These are phyloP conservation scores for Ophiostoma ulmi DNA, from an alignment of 2,329 filamentous ascomycete genomes.

Conservation along the genomic window DNA sequence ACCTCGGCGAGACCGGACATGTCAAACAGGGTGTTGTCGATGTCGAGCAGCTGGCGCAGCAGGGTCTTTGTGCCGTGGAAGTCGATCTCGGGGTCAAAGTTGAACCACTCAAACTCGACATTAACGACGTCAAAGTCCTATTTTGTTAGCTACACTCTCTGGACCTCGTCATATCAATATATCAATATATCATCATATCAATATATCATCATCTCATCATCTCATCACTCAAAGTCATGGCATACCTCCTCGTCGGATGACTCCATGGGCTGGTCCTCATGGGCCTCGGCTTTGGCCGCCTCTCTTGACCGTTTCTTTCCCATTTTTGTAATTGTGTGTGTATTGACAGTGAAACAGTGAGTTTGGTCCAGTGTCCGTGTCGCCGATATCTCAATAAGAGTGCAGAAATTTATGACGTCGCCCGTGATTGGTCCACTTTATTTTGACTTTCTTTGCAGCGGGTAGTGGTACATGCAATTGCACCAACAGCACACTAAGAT, in stretches of 20 bases:
- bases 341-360: background rate
- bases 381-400: background rate
- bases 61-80: conserved; percentile 93
- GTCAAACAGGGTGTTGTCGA: conserved; percentile 79
- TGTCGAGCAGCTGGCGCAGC: conserved; percentile 85
- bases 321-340: conserved; percentile 29
- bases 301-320: conserved; percentile 38
- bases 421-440: conserved; percentile 21
- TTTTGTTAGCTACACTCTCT: conserved; percentile 24
- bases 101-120: conserved; percentile 98
- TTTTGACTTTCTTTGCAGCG: background rate
- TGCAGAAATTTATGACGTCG: conserved; percentile 25
- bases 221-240: background rate
- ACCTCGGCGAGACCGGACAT: conserved; percentile 81
- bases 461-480: background rate
- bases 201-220: background rate
- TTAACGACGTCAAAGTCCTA: conserved; percentile 88
- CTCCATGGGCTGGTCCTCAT: conserved; percentile 36
- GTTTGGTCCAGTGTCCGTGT: background rate
- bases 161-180: no score
- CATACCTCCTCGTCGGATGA: conserved; percentile 47
- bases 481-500: background rate
- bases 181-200: background rate
- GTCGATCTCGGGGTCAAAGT: conserved; percentile 81
- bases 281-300: conserved; percentile 30